These are phyloP conservation scores for Candida nitratophila DNA, from an alignment of 805 yeast genomes.

Conservation along the genomic window DNA sequence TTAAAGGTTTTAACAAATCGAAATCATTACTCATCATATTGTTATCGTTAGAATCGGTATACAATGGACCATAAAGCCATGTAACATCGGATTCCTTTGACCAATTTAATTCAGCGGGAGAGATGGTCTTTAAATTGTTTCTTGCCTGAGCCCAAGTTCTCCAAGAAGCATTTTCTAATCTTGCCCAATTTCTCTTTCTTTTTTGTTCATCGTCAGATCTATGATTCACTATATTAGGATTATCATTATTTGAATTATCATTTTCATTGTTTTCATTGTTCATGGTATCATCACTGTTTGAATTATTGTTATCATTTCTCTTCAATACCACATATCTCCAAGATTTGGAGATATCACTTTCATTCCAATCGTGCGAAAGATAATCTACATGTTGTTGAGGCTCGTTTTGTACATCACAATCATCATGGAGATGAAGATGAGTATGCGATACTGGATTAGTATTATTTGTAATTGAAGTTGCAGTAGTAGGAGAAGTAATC, in stretches of 20 bases:
- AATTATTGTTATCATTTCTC: slow-evolving; percentile 79
- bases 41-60: slow-evolving; percentile 10
- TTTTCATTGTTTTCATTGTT: slow-evolving; percentile 1
- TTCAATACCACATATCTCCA: slow-evolving; percentile 89
- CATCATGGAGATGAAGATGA: slow-evolving; percentile 60
- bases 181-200: slow-evolving; percentile 41
- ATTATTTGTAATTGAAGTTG: slow-evolving; percentile 2
- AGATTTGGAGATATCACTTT: slow-evolving; percentile 82
- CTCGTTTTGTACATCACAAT: slow-evolving; percentile 68
- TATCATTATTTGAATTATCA: neutral
- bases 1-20: neutral
- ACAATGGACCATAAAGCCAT: slow-evolving; percentile 91
- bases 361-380: slow-evolving; percentile 94
- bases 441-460: slow-evolving; percentile 3
- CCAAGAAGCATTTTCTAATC: slow-evolving; percentile 87
- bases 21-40: neutral
- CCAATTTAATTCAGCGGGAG: slow-evolving; percentile 94
- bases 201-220: slow-evolving; percentile 38
- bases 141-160: slow-evolving; percentile 94
- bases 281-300: slow-evolving; percentile 6
- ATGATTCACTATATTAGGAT: neutral
- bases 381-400: slow-evolving; percentile 93
- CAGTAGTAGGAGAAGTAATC: slow-evolving; percentile 6
- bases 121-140: slow-evolving; percentile 62
- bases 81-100: slow-evolving; percentile 94